These are phyloP conservation scores for Xylaria grammica DNA, from an alignment of 495 filamentous ascomycete genomes.

Conservation along the genomic window DNA sequence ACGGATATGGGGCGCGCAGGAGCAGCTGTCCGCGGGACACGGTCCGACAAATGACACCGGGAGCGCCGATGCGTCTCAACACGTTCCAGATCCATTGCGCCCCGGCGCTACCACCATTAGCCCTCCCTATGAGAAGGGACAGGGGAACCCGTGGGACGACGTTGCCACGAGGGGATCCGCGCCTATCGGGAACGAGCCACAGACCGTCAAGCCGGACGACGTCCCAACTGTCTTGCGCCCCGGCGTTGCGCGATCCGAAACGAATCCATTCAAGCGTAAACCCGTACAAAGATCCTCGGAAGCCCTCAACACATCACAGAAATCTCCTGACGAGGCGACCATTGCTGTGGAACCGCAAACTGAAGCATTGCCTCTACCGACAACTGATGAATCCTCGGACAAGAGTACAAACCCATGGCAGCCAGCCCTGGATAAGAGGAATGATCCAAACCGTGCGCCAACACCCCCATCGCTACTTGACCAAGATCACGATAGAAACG, in stretches of 20 bases:
- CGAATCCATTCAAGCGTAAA: conserved; percentile 61
- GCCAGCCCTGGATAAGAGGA: conserved; percentile 39
- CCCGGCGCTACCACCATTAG: conserved; percentile 26
- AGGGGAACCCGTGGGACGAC: conserved; percentile 37
- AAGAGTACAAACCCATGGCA: conserved; percentile 58
- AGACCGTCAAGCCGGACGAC: conserved; percentile 24
- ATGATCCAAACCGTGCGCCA: conserved; percentile 19
- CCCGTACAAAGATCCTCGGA: conserved; percentile 26
- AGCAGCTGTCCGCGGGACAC: conserved; percentile 20
- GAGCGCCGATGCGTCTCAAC: conserved; percentile 25
- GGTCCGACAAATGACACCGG: conserved; percentile 18
- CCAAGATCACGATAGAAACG: conserved; percentile 37
- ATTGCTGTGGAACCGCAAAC: conserved; percentile 25
- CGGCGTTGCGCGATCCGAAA: conserved; percentile 43
- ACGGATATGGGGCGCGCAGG: conserved; percentile 42
- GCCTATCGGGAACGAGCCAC: conserved; percentile 25
- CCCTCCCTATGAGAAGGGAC: conserved; percentile 28
- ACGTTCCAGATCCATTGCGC: conserved; percentile 31
- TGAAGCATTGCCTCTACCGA: conserved; percentile 44
- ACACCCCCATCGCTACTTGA: conserved; percentile 31
- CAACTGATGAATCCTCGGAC: conserved; percentile 40
- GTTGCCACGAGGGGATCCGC: conserved; percentile 13
- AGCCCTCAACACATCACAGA: conserved; percentile 6
- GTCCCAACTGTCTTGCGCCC: conserved; percentile 44
- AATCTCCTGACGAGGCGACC: conserved; percentile 21